Evolutionary conservation across 768 basidiomycete species (phyloP).

Genomic region (Collybiopsis luxurians): DNA sequence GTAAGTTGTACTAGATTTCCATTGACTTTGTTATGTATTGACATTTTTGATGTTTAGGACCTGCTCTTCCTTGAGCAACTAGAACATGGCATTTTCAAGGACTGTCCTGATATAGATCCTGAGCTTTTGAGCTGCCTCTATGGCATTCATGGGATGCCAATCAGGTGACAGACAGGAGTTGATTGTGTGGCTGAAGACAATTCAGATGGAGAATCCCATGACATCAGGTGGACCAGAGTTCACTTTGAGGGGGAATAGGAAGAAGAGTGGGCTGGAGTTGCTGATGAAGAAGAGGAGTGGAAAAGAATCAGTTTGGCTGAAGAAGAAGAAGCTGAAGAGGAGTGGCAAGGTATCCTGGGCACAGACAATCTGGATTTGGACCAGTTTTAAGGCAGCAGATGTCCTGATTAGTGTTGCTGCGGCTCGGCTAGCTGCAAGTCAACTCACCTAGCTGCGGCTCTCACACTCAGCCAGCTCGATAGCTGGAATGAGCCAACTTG

Average conservation of each 20-base stretch:
- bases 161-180: neutral
- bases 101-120: conserved; percentile 4
- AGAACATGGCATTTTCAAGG: conserved; percentile 11
- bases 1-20: neutral
- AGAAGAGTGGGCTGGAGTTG: neutral
- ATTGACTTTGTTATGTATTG: neutral
- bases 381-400: no score
- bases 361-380: neutral
- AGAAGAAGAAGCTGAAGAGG: neutral
- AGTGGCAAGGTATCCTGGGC: neutral
- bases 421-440: no score
- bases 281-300: neutral
- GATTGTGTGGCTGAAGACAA: no score
- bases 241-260: conserved; percentile 11
- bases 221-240: conserved; percentile 3
- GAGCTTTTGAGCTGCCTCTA: conserved; percentile 5
- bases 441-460: no score
- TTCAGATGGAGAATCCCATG: no score
- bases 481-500: no score
- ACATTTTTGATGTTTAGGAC: conserved; percentile 6
- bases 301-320: neutral
- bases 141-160: neutral
- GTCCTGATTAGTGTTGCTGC: no score
- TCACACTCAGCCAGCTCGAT: no score
- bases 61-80: conserved; percentile 6